Percentiles rank a stretch among this genome's conserved stretches.
phyloP scores from a whole-genome alignment of 768 basidiomycete genomes.

The Calocybe cyanea region DNA sequence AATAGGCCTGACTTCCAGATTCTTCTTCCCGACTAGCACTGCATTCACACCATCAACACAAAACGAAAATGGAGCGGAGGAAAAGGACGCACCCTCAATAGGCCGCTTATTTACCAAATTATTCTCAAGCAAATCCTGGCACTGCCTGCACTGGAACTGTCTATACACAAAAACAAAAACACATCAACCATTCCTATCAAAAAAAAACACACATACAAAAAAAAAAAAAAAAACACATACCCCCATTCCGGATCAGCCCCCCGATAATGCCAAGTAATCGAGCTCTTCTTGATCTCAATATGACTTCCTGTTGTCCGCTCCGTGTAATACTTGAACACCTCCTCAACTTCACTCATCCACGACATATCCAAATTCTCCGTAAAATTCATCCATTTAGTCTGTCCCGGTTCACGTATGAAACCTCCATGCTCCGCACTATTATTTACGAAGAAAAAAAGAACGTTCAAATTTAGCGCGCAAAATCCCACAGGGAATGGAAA shows the following conservation, averaged over 20 bases:
- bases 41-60: conserved; percentile 1
- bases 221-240: too few species aligned
- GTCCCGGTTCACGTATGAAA: conserved; percentile 76
- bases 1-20: conserved; percentile 92
- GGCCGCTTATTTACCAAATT: conserved; percentile 90
- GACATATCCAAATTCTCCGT: conserved; percentile 94
- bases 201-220: too few species aligned
- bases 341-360: conserved; percentile 94
- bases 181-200: not conserved
- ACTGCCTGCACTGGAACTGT: conserved; percentile 93
- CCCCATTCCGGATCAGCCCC: conserved; percentile 94
- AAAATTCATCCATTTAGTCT: conserved; percentile 74
- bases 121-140: conserved; percentile 93
- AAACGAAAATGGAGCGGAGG: not conserved
- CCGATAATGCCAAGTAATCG: conserved; percentile 98
- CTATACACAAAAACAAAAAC: conserved; percentile 30
- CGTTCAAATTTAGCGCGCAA: too few species aligned
- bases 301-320: conserved; percentile 96
- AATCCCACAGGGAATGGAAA: not conserved
- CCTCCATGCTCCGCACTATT: conserved; percentile 86
- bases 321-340: conserved; percentile 95
- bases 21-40: conserved; percentile 97
- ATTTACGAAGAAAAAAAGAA: not conserved
- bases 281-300: conserved; percentile 96
- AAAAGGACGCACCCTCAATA: conserved; percentile 67